A percentile compares a stretch with the other conserved stretches of the same genome.
Evolutionary conservation across 192 early-diverging fungal species (phyloP).

Genomic region (Coemansia sp.): DNA sequence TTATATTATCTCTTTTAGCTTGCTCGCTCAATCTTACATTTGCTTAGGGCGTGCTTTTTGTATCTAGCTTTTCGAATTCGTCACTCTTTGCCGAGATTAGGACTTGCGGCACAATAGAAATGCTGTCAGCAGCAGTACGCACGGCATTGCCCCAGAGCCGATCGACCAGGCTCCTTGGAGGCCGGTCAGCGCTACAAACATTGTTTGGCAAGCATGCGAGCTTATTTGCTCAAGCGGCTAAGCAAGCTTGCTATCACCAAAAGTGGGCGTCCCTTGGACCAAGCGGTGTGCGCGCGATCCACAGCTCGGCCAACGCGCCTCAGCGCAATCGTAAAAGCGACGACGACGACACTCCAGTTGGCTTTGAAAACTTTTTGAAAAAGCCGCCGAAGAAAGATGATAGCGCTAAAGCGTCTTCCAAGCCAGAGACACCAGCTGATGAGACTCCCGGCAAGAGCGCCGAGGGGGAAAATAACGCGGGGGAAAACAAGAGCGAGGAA

Average conservation of each 20-base stretch:
- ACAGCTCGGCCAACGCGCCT: conserved; percentile 24
- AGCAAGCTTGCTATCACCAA: not conserved
- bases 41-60: not conserved
- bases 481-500: conserved; percentile 3
- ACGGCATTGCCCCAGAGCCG: conserved; percentile 3
- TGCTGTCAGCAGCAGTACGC: conserved; percentile 1
- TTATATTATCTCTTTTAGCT: not conserved
- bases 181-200: not conserved
- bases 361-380: conserved; percentile 72
- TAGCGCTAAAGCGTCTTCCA: conserved; percentile 14
- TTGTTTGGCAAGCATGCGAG: not conserved
- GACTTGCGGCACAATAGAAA: not conserved
- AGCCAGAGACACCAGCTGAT: not conserved
- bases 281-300: conserved; percentile 29
- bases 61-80: not conserved
- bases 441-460: conserved; percentile 14
- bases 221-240: not conserved
- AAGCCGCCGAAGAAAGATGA: conserved; percentile 40
- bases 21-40: not conserved
- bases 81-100: not conserved
- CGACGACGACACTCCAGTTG: conserved; percentile 58
- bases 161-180: not conserved
- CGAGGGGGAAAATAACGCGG: conserved; percentile 14
- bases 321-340: conserved; percentile 12
- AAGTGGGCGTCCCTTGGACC: not conserved